Percentiles rank a stretch among this genome's conserved stretches.
Conservation (phyloP, 768 basidiomycete species). For the Strobilomyces echinocephalus region DNA sequence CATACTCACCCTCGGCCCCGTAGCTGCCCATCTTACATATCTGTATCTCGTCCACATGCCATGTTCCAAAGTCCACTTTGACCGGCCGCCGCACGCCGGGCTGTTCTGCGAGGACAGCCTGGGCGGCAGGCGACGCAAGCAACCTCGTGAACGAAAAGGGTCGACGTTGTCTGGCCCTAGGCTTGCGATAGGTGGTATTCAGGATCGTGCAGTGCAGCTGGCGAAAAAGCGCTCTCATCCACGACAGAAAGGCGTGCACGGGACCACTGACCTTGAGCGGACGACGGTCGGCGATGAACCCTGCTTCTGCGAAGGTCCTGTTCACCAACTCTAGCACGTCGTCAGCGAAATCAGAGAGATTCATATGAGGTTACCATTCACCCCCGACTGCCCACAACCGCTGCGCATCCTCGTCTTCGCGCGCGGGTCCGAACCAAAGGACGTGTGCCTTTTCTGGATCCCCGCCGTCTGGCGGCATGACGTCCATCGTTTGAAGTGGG, state of each 20-base stretch:
- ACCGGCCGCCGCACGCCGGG: slow-evolving; percentile 21
- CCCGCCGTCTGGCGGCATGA: slow-evolving; percentile 41
- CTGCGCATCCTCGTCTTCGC: slow-evolving; percentile 28
- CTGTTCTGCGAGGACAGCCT: slow-evolving; percentile 1
- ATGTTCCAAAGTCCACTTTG: slow-evolving; percentile 47
- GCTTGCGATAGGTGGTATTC: slow-evolving; percentile 44
- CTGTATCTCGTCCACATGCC: slow-evolving; percentile 52
- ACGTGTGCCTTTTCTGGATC: slow-evolving; percentile 45
- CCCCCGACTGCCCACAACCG: slow-evolving; percentile 33
- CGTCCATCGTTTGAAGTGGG: slow-evolving; percentile 45
- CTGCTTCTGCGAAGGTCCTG: slow-evolving; percentile 35
- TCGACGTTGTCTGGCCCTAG: slow-evolving; percentile 23
- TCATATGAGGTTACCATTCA: slow-evolving; percentile 16
- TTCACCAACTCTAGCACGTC: slow-evolving; percentile 37
- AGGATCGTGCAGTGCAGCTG: slow-evolving; percentile 50
- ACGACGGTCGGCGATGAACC: slow-evolving; percentile 43
- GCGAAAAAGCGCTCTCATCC: background rate
- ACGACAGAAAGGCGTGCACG: background rate
- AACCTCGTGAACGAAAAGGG: slow-evolving; percentile 42
- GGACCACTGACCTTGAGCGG: slow-evolving; percentile 44
- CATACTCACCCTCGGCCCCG: slow-evolving; percentile 59
- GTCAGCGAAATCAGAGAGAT: slow-evolving; percentile 3
- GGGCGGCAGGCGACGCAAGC: slow-evolving; percentile 26
- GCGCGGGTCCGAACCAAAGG: slow-evolving; percentile 49
- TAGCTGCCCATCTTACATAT: slow-evolving; percentile 70